Percentiles rank a stretch among this genome's conserved stretches.
These are phyloP conservation scores for Pichia kluyveri DNA, from an alignment of 805 yeast genomes.

Conservation along the genomic window DNA sequence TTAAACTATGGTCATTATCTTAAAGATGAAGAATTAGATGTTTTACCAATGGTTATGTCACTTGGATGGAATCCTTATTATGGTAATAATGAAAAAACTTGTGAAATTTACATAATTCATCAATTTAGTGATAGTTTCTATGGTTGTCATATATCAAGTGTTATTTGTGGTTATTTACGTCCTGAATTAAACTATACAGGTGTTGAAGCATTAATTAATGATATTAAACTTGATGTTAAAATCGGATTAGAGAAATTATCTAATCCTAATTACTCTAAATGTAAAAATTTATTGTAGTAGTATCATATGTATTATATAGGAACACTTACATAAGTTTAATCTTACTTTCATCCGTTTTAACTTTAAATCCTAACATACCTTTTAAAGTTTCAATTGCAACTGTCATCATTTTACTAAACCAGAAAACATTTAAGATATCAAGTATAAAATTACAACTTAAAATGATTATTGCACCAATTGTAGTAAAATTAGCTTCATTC, in stretches of 20 bases:
- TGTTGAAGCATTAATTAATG: slow-evolving; percentile 71
- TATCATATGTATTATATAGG: too few species aligned
- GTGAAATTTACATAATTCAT: slow-evolving; percentile 81
- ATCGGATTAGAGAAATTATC: slow-evolving; percentile 48
- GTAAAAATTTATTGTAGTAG: slow-evolving; percentile 14
- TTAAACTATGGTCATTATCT: slow-evolving; percentile 57
- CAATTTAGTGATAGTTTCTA: slow-evolving; percentile 61
- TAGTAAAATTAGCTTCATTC: slow-evolving; percentile 22
- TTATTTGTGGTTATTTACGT: slow-evolving; percentile 79
- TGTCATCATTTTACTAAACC: slow-evolving; percentile 30
- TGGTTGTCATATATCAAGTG: slow-evolving; percentile 66
- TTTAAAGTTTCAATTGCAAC: slow-evolving; percentile 28
- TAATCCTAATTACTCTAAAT: slow-evolving; percentile 32
- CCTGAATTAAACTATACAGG: slow-evolving; percentile 86
- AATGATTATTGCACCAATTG: slow-evolving; percentile 20
- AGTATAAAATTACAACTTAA: slow-evolving; percentile 25
- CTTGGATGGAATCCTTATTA: slow-evolving; percentile 95
- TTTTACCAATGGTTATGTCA: slow-evolving; percentile 87
- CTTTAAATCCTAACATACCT: slow-evolving; percentile 21
- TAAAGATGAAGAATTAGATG: slow-evolving; percentile 32
- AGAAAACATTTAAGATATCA: slow-evolving; percentile 27
- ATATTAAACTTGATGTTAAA: slow-evolving; percentile 71
- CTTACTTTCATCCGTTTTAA: slow-evolving; percentile 18
- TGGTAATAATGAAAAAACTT: slow-evolving; percentile 69
- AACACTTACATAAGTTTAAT: slow-evolving; percentile 20